Conservation (phyloP, 1,284 basidiomycete species). For the Ceratobasidium sp. region DNA sequence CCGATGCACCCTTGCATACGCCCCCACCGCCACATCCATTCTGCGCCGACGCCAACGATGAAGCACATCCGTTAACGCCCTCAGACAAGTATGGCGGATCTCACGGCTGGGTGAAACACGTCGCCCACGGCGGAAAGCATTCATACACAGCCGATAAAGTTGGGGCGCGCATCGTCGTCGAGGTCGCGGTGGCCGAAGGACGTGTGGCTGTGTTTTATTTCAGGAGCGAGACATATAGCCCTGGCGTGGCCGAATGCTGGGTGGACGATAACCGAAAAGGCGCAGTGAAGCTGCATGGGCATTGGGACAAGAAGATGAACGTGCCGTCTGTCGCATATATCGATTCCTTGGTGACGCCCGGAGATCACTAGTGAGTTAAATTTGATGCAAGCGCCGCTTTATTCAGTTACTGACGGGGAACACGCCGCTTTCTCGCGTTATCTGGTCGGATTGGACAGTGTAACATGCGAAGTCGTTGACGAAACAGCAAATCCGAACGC, state of each 20-base stretch:
- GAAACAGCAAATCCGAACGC: constrained; percentile 44
- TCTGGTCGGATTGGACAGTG: constrained; percentile 31
- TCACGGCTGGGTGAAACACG: constrained; percentile 42
- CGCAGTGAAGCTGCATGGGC: constrained; percentile 44
- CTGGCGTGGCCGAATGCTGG: constrained; percentile 48
- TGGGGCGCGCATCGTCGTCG: constrained; percentile 44
- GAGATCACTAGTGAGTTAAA: constrained; percentile 46
- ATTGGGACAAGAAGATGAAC: constrained; percentile 47
- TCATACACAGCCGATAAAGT: constrained; percentile 45
- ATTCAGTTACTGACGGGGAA: neutral
- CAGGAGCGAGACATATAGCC: constrained; percentile 45
- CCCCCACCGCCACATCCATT: constrained; percentile 44
- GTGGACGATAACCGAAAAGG: constrained; percentile 48
- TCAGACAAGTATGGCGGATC: constrained; percentile 41
- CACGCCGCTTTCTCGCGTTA: neutral
- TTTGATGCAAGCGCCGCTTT: too few species aligned
- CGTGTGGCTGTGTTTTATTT: constrained; percentile 48
- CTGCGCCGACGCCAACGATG: constrained; percentile 48
- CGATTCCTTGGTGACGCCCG: constrained; percentile 46
- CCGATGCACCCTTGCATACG: constrained; percentile 26
- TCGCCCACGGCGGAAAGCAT: constrained; percentile 46
- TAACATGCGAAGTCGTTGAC: constrained; percentile 45
- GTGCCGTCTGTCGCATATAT: constrained; percentile 47
- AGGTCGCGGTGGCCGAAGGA: constrained; percentile 46
- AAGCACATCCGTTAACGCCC: constrained; percentile 43